These are phyloP conservation scores for Coriolopsis trogii DNA, from an alignment of 1,284 basidiomycete species.

Conservation along the genomic window DNA sequence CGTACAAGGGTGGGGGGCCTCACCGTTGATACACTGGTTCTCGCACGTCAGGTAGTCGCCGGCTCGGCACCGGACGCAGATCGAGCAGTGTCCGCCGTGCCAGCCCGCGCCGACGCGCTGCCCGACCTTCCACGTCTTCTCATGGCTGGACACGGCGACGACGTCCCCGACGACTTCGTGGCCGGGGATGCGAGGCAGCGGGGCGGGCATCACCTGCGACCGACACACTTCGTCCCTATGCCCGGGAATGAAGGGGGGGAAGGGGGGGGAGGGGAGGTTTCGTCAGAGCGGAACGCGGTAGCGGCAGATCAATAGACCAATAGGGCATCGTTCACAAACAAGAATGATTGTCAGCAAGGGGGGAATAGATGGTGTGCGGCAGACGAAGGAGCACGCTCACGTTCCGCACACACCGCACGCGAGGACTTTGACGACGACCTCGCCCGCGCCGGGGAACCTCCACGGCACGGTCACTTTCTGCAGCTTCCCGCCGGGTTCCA, in stretches of 20 bases:
- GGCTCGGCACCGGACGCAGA: conserved; percentile 25
- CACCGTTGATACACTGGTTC: conserved; percentile 34
- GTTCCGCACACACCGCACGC: conserved; percentile 33
- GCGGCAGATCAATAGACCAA: too few species aligned
- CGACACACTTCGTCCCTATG: conserved; percentile 28
- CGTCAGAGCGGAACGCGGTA: too few species aligned
- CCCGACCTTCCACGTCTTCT: conserved; percentile 27
- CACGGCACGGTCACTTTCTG: conserved; percentile 26
- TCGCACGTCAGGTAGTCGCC: conserved; percentile 28
- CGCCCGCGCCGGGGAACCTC: conserved; percentile 27
- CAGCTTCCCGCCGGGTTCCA: conserved; percentile 25
- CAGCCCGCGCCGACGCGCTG: conserved; percentile 33
- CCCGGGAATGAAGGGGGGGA: background rate
- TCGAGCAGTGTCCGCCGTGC: conserved; percentile 31
- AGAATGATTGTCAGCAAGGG: too few species aligned
- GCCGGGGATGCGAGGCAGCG: conserved; percentile 29
- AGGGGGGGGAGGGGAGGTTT: background rate
- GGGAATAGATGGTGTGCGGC: background rate
- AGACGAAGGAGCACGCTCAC: conserved; percentile 10
- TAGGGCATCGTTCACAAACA: too few species aligned
- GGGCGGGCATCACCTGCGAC: conserved; percentile 18
- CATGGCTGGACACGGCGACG: conserved; percentile 24
- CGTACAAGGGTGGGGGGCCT: conserved; percentile 23
- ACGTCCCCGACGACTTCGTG: conserved; percentile 34
- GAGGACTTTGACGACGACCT: conserved; percentile 32